Evolutionary conservation across 352 stramenopile species (phyloP), one percentile per base, ranked within the genome.

Genomic region (Pythium plurisporium): DNA sequence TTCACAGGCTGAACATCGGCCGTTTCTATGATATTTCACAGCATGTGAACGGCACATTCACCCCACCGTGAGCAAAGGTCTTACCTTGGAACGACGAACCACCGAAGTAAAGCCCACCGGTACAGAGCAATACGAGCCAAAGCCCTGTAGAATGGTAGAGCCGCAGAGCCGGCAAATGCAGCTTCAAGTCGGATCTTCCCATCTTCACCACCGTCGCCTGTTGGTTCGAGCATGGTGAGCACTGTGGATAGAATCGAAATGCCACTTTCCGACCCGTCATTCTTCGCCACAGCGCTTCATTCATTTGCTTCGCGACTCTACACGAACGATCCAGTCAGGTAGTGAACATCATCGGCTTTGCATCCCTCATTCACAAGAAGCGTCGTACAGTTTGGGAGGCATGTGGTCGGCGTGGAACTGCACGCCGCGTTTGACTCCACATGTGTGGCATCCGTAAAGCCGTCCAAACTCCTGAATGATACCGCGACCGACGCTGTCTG

Each of bases 181-280:
- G 69, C 48, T 85, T 82, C 29, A 92, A 64, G 74, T 88, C 48
- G 62, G 72, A 67, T 76, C 79, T 56, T 55, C 59, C 79, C 44
- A 82, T 72, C 56, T 89, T 89, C 30, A 90, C 82, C 15, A 86
- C 67, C 7, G 51, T 66, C 11, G 60, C 70, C 50, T 90, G 82
- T 50, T 86, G 69, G 63, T 92, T 95, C 25, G 85, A 95, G 69
- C 85, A 95, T 36, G 71, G 59, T 43, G 87, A 73, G 50, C 85
- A 95, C 64, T 95, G 85, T 33, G 85, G 85, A 46, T 93, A 95
- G 62, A 91, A 95, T 14, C 82, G 82, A 48, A 89, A 89, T 4
- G 52, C 55, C 15, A 84, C 83, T 51, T 89, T 77, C 1, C 65
- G 60, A 0, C 82, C 65, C 3, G 73, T 38, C 8, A 88, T 47